These are phyloP conservation scores for Pestalotiopsis fici DNA, from an alignment of 2,329 filamentous ascomycete species.

Conservation along the genomic window DNA sequence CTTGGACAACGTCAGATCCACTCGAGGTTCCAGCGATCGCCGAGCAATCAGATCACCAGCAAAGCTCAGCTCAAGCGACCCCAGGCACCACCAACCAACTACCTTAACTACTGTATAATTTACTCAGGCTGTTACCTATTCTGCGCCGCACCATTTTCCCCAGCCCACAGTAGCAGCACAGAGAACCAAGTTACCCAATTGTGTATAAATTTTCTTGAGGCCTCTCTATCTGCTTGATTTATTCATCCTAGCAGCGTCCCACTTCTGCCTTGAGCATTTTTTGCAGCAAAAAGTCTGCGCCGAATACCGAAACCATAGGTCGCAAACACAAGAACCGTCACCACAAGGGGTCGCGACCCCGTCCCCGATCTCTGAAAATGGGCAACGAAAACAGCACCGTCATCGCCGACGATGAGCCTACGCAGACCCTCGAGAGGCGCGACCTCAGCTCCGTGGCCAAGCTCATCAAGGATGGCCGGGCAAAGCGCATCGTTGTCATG, in stretches of 20 bases:
- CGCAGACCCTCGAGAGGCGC: slow-evolving; percentile 67
- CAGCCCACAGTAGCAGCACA: too few species aligned
- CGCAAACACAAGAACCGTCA: neutral
- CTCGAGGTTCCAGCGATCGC: neutral
- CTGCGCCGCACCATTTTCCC: neutral
- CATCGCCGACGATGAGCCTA: slow-evolving; percentile 63
- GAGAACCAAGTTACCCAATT: too few species aligned
- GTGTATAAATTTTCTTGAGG: too few species aligned
- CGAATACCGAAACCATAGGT: neutral
- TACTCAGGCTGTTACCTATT: too few species aligned
- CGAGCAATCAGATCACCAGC: neutral
- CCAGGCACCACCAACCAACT: neutral
- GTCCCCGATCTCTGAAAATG: slow-evolving; percentile 59
- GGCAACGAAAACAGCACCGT: slow-evolving; percentile 78
- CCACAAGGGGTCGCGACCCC: slow-evolving; percentile 14
- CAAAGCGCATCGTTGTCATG: slow-evolving; percentile 78
- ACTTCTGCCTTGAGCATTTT: neutral
- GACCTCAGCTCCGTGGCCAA: slow-evolving; percentile 76
- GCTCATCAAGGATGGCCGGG: slow-evolving; percentile 71
- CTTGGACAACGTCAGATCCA: neutral
- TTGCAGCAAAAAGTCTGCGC: neutral
- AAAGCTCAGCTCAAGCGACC: neutral
- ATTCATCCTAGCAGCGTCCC: neutral
- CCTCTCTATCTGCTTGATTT: too few species aligned
- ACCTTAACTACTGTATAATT: neutral